Base-by-base conservation (phyloP, 2,329 filamentous ascomycete genomes). In the Ophiostoma sp. region DNA sequence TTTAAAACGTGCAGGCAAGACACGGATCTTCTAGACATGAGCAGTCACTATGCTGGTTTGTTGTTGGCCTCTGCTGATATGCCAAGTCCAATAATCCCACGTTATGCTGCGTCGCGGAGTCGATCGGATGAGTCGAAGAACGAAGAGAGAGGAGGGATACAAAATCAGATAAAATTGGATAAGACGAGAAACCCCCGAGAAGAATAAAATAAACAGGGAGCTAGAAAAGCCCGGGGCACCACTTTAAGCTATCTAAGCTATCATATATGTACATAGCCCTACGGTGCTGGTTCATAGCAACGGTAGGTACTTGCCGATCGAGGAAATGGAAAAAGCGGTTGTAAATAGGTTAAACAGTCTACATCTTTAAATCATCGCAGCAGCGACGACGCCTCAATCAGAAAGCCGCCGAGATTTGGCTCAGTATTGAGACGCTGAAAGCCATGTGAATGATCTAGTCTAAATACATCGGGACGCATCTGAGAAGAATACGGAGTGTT, bases 231-330 rank as follows among this genome's bases (percentile, higher is more conserved):
- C 36, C 12, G 58, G 58, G 58, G 58, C 49, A 27, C 58, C 58
- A 62, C 58, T 62, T 62, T 62, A 62, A 38, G 58, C 58, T 62
- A 62, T 62, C 58, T 62, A 62, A 38, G 58, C 58, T 62, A 62
- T 62, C 58, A n/a, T 41, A 27, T 27, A 12, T 7, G 9, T 62
- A 62, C 58, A 38, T 62, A 62, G 58, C 58, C 58, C 36, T 62
- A 62, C 27, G 36, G 58, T 41, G 49, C 49, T 55, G 49, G 49
- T 9, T 27, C 49, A 55, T 11, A 27, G 49, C 9, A 8, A 40
- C 18, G 36, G 4, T 14, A 62, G 58, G 58, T 41, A 41, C 58
- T 62, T 14, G 58, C 16, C 36, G 58, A 62, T 62, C 58, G 58
- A 16, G 27, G 36, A 62, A 38, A 41, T 62, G 36, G 58, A 62